Base-by-base conservation (phyloP, 768 basidiomycete species). In the Tubosaeta sp. region DNA sequence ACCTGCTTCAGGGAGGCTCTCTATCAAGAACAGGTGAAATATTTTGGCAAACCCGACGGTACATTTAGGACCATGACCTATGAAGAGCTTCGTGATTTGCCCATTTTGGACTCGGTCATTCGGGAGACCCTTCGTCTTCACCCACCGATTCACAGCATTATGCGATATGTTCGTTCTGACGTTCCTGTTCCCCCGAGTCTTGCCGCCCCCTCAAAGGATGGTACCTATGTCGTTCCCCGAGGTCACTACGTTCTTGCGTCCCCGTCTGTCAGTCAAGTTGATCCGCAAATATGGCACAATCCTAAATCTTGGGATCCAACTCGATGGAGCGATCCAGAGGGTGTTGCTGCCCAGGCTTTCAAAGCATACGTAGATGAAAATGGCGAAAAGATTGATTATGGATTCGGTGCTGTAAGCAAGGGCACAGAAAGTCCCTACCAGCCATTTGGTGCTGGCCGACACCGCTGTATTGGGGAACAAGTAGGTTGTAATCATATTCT, bases 371-470 rank as follows among this genome's bases (percentile, higher is more conserved):
- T 73, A 37, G 89, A 89, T 60, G 84, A 84, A 60, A 69, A 71
- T 31, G 88, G 91, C 51, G 91, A 95, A 70, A 94, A 94, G 75
- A 76, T 98, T 55, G 97, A 99, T 70, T 99, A 87, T 63, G 97
- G 97, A 2, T 99, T 91, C 69, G 97, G 97, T 48, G 82, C 85
- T 54, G 89, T 99, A 47, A 91, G 87, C 74, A 97, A 97, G 74
- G 95, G 95, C 46, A 97, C 95, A 6, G 91, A 95, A 52, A 91
- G 87, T 60, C 92, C 91, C 45, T 97, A 98, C 69, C 91, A 97
- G 67, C 97, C 97, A 2, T 99, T 99, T 63, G 97, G 97, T 56
- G 95, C 97, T 47, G 97, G 97, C 27, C 80, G 90, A 62, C 95
- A 97, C 74, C 78, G 95, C 58, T 98, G 91, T 69, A 95, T 97